A percentile compares a stretch with the other conserved stretches of the same genome.
These are phyloP conservation scores for Leccinum boreale DNA, from an alignment of 768 basidiomycete species.

Conservation along the genomic window DNA sequence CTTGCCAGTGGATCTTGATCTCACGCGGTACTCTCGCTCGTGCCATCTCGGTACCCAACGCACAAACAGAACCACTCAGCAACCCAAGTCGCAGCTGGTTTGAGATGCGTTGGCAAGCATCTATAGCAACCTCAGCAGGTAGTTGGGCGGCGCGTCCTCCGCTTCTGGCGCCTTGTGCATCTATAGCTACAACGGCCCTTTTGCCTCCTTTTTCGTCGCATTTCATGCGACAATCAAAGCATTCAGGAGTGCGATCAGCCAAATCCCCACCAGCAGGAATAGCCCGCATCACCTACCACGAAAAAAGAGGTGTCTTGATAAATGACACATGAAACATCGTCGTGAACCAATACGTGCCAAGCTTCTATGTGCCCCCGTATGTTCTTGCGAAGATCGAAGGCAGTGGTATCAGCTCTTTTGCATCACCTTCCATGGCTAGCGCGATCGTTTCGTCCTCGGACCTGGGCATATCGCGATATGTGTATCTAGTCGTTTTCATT, in stretches of 20 bases:
- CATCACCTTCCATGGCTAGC: too few species aligned
- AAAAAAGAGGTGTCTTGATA: neutral
- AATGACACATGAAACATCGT: neutral
- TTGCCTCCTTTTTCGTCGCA: slow-evolving; percentile 26
- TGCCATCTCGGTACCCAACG: too few species aligned
- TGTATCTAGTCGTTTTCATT: neutral
- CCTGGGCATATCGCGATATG: too few species aligned
- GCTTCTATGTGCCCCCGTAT: too few species aligned
- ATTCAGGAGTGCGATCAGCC: slow-evolving; percentile 54
- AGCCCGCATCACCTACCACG: slow-evolving; percentile 25
- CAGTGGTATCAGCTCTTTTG: too few species aligned
- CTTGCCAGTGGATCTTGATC: too few species aligned
- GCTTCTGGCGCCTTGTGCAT: too few species aligned
- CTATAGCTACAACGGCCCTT: slow-evolving; percentile 9
- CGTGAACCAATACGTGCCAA: too few species aligned
- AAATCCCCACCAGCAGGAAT: slow-evolving; percentile 76
- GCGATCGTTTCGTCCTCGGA: too few species aligned
- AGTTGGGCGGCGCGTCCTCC: too few species aligned
- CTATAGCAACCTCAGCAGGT: slow-evolving; percentile 55
- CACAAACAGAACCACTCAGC: slow-evolving; percentile 5
- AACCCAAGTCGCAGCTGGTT: neutral
- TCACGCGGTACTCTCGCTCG: too few species aligned
- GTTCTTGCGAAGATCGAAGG: too few species aligned
- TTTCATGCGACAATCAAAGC: slow-evolving; percentile 51
- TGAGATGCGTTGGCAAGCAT: slow-evolving; percentile 55